A percentile compares a stretch with the other conserved stretches of the same genome.
Conservation (phyloP, 768 basidiomycete species). For the Lactifluus subvellereus region DNA sequence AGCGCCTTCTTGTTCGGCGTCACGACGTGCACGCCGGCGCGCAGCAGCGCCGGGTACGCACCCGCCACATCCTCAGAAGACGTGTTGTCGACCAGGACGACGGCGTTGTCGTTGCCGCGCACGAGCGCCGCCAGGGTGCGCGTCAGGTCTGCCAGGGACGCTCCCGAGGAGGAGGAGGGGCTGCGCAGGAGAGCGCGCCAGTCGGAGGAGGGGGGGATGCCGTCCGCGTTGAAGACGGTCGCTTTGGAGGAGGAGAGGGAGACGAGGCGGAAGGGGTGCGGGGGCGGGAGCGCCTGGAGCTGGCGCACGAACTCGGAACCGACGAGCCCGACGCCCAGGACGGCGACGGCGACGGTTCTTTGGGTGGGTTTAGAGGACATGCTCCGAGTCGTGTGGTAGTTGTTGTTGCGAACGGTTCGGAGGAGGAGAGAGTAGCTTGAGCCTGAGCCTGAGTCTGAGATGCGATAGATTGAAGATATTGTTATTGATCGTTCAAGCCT, state of each 20-base stretch:
- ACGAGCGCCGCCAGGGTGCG: constrained; percentile 43
- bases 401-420: background rate
- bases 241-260: constrained; percentile 64
- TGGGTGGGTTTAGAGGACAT: constrained; percentile 6
- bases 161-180: background rate
- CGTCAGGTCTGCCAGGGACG: constrained; percentile 38
- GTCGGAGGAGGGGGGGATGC: constrained; percentile 36
- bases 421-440: no score
- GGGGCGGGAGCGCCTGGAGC: constrained; percentile 58
- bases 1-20: constrained; percentile 99
- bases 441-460: no score
- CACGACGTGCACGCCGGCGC: constrained; percentile 75
- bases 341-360: constrained; percentile 49
- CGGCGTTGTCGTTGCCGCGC: constrained; percentile 40
- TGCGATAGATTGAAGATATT: no score
- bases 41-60: constrained; percentile 75
- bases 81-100: constrained; percentile 87
- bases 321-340: constrained; percentile 91
- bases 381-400: background rate
- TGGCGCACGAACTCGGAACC: constrained; percentile 84
- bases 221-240: constrained; percentile 48
- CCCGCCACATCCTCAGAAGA: constrained; percentile 76
- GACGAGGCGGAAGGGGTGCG: constrained; percentile 55
- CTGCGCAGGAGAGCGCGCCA: constrained; percentile 46
- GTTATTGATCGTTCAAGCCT: background rate